Conservation (phyloP, 2,329 filamentous ascomycete genomes). For the Alternaria arborescens region DNA sequence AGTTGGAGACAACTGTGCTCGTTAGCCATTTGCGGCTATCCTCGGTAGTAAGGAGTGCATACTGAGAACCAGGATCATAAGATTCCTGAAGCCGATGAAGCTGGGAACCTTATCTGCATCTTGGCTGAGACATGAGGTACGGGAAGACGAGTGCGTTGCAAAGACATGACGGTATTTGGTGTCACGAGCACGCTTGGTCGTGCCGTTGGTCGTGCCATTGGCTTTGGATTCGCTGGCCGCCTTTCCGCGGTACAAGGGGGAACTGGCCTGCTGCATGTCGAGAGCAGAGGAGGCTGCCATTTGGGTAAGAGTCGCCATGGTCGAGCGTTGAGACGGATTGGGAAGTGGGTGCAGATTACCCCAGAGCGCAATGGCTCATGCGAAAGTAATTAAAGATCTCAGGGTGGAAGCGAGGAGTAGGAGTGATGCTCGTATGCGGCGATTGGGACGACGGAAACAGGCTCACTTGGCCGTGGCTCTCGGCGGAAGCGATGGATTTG, state of each 20-base stretch:
- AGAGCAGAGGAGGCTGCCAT: conserved; percentile 35
- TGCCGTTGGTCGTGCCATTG: conserved; percentile 26
- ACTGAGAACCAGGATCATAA: conserved; percentile 94
- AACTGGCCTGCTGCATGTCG: conserved; percentile 29
- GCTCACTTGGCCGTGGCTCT: conserved; percentile 26
- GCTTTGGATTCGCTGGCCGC: conserved; percentile 27
- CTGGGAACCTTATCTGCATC: conserved; percentile 79
- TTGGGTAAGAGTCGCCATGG: conserved; percentile 46
- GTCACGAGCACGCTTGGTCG: conserved; percentile 32
- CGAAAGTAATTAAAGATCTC: conserved; percentile 4
- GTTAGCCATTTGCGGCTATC: conserved; percentile 30
- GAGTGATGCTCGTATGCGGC: conserved; percentile 24
- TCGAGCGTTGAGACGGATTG: conserved; percentile 2
- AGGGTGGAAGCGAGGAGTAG: conserved; percentile 15
- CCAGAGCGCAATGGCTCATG: conserved; percentile 14
- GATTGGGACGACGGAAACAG: conserved; percentile 28
- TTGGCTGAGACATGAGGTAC: conserved; percentile 84
- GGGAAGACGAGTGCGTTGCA: conserved; percentile 77
- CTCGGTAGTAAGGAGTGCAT: conserved; percentile 44
- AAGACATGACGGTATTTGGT: conserved; percentile 90
- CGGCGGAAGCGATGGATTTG: conserved; percentile 14
- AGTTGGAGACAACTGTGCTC: conserved; percentile 81
- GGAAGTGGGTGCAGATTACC: conserved; percentile 7
- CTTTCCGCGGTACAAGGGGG: conserved; percentile 38
- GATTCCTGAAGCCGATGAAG: conserved; percentile 92